Evolutionary conservation across 305 asterid genomes (phyloP).

Genomic region (Solanum aculeatissimum): DNA sequence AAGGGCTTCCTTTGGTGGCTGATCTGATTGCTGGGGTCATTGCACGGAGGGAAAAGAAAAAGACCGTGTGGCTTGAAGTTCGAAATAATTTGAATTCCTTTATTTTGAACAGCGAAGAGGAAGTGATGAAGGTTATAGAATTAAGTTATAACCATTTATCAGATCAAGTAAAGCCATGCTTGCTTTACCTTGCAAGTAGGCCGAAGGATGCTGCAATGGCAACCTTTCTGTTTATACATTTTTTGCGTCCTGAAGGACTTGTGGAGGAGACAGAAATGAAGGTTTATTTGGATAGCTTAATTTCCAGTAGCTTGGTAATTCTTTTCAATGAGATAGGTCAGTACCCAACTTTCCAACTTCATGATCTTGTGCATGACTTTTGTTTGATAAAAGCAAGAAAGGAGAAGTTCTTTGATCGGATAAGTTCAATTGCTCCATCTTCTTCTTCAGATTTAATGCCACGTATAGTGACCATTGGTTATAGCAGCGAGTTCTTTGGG

Average conservation of each 20-base stretch:
- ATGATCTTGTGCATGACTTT: neutral
- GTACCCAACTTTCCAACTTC: neutral
- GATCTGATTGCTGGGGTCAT: neutral
- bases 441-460: neutral
- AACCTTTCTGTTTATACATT: neutral
- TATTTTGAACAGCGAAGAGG: neutral
- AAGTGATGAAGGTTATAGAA: neutral
- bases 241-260: neutral
- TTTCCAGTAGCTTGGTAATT: neutral
- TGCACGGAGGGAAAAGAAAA: neutral
- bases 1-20: neutral
- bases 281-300: neutral
- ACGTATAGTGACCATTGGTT: neutral
- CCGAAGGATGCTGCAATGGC: neutral
- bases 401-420: neutral
- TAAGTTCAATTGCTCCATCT: neutral
- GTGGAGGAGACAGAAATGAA: neutral
- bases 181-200: neutral
- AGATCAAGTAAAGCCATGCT: neutral
- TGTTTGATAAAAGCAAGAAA: neutral
- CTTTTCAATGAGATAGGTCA: neutral
- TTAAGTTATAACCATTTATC: neutral
- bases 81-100: neutral
- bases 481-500: fast-evolving
- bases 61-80: neutral